Percentiles rank a stretch among this genome's conserved stretches.
Evolutionary conservation across 208 protist species (phyloP).

Genomic region (Angomonas ambiguus): DNA sequence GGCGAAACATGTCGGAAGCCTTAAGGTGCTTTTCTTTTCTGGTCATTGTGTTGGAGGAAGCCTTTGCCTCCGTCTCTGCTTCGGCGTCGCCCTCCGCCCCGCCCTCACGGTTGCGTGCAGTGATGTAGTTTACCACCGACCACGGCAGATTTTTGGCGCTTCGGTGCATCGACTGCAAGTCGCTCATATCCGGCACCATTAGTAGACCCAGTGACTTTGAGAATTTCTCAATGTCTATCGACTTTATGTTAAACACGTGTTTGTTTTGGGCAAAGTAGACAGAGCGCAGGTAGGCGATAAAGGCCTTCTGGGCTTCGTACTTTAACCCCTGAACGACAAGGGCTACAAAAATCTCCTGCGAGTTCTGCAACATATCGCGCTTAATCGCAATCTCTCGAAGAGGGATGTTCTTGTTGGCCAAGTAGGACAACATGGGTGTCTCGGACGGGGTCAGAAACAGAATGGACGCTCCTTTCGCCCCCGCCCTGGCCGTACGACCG

Average conservation of each 20-base stretch:
- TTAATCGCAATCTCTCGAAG: constrained; percentile 84
- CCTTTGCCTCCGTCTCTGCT: constrained; percentile 6
- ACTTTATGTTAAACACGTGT: constrained; percentile 92
- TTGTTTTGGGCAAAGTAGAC: constrained; percentile 95
- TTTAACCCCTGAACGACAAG: constrained; percentile 95
- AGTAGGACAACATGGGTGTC: constrained; percentile 89
- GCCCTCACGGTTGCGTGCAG: constrained; percentile 17
- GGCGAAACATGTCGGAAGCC: constrained; percentile 83
- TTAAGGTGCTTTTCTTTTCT: constrained; percentile 80
- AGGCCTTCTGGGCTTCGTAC: constrained; percentile 97
- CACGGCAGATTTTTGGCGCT: constrained; percentile 88
- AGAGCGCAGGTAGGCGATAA: constrained; percentile 96
- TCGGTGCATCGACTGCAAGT: constrained; percentile 71
- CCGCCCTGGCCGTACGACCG: constrained; percentile 93
- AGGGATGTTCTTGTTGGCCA: constrained; percentile 75
- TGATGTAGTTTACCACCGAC: constrained; percentile 86
- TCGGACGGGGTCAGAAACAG: constrained; percentile 98
- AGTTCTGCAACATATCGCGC: constrained; percentile 52
- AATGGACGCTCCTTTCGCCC: constrained; percentile 91
- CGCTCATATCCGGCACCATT: constrained; percentile 91
- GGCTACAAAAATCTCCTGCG: constrained; percentile 86
- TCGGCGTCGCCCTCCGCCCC: constrained; percentile 8
- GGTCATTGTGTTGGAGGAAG: constrained; percentile 20
- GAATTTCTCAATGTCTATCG: constrained; percentile 88
- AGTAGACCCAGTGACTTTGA: constrained; percentile 92